Evolutionary conservation across 2,329 filamentous ascomycete species (phyloP).

Genomic region (Colletotrichum nymphaeae): DNA sequence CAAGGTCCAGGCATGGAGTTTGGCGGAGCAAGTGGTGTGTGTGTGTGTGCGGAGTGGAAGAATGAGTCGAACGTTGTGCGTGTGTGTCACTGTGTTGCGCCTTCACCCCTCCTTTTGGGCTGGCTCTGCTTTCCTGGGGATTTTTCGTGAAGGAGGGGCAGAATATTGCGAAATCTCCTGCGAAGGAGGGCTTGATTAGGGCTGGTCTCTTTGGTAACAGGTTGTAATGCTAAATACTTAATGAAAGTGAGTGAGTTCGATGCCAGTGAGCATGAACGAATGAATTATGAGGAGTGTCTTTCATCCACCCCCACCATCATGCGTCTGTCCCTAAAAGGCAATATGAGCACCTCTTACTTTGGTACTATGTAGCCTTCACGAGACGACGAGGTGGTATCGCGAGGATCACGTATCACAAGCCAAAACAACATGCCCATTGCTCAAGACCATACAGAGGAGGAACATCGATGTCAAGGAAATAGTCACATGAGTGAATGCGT

Average conservation of each 20-base stretch:
- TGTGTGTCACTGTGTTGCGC: not conserved
- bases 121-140: not conserved
- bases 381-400: slow-evolving; percentile 4
- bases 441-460: not conserved
- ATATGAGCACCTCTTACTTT: too few relatives aligned
- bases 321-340: slow-evolving; percentile 14
- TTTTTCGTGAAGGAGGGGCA: not conserved
- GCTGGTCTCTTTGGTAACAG: not conserved
- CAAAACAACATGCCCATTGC: not conserved
- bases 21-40: not conserved
- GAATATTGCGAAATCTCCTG: not conserved
- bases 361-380: not conserved
- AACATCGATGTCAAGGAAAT: not conserved
- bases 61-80: not conserved
- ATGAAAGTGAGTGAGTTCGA: too few relatives aligned
- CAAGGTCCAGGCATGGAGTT: not conserved
- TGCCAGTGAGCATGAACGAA: not conserved
- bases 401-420: not conserved
- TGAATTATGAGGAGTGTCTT: not conserved
- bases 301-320: not conserved
- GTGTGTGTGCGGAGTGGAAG: not conserved
- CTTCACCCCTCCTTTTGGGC: not conserved
- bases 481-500: slow-evolving; percentile 6
- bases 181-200: not conserved
- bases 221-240: not conserved